phyloP scores from a whole-genome alignment of 129 eudicot genomes.

The Tanacetum coccineum region DNA sequence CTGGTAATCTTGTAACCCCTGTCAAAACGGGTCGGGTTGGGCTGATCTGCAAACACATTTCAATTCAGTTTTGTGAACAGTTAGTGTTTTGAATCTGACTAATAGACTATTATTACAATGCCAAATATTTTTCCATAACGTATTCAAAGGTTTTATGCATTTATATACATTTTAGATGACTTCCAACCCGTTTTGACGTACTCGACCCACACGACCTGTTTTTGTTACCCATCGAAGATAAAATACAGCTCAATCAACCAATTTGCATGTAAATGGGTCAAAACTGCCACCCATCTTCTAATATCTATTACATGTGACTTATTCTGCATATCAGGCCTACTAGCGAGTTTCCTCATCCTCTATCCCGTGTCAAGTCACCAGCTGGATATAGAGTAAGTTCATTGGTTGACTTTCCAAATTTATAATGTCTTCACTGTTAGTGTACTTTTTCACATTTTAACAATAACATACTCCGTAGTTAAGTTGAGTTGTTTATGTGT shows the following conservation, averaged over 20 bases:
- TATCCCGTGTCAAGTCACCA: constrained; percentile 98
- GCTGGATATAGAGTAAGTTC: constrained; percentile 95
- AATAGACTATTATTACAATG: not conserved
- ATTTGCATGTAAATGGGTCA: not conserved
- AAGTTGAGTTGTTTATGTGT: no score
- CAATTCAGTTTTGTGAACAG: not conserved
- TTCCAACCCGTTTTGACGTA: not conserved
- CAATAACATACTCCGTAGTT: not conserved
- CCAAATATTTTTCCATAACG: no score
- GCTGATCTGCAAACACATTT: not conserved
- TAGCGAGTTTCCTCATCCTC: constrained; percentile 96
- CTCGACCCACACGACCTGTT: not conserved
- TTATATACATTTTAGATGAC: not conserved
- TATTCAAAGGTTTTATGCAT: not conserved
- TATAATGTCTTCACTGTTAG: not conserved
- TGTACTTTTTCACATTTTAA: constrained; percentile 8
- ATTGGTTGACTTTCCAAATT: constrained; percentile 9
- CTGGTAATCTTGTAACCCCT: not conserved
- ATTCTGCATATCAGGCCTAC: constrained; percentile 75
- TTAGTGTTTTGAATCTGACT: not conserved
- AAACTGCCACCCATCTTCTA: constrained; percentile 9
- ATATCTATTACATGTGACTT: constrained; percentile 1
- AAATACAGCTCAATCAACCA: not conserved
- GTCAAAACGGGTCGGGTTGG: not conserved
- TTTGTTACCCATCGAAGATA: not conserved